Percentiles rank a stretch among this genome's conserved stretches.
Evolutionary conservation across 495 filamentous ascomycete species (phyloP).

Genomic region (Aspergillus haitiensis): DNA sequence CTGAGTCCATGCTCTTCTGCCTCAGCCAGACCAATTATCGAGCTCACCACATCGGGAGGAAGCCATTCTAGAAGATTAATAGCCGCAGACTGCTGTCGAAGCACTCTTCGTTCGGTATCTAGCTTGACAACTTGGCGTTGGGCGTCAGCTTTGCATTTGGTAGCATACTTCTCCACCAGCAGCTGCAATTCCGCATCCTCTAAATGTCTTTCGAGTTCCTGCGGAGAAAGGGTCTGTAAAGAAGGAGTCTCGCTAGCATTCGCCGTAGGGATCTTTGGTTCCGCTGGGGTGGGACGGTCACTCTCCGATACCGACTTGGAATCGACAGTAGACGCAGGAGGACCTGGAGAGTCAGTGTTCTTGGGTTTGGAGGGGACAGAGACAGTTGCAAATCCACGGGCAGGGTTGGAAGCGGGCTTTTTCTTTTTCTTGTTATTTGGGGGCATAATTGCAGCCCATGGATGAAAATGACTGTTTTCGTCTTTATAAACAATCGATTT

Average conservation of each 20-base stretch:
- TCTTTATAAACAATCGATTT: background rate
- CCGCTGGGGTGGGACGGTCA: slow-evolving; percentile 37
- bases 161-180: slow-evolving; percentile 75
- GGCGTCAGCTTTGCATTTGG: slow-evolving; percentile 67
- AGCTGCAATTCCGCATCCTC: slow-evolving; percentile 80
- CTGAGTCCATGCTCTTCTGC: slow-evolving; percentile 43
- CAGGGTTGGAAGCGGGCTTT: slow-evolving; percentile 79
- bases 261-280: slow-evolving; percentile 23
- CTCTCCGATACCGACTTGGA: slow-evolving; percentile 44
- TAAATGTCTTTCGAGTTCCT: slow-evolving; percentile 80
- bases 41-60: slow-evolving; percentile 72
- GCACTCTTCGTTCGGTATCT: slow-evolving; percentile 74
- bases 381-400: slow-evolving; percentile 88
- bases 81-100: slow-evolving; percentile 69
- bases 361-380: slow-evolving; percentile 78
- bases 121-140: slow-evolving; percentile 67
- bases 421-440: slow-evolving; percentile 82
- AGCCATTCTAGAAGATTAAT: slow-evolving; percentile 77
- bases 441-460: slow-evolving; percentile 55
- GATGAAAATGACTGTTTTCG: background rate
- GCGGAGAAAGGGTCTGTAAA: slow-evolving; percentile 63
- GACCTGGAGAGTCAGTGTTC: slow-evolving; percentile 30
- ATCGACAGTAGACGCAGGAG: slow-evolving; percentile 31
- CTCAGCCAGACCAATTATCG: slow-evolving; percentile 60
- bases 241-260: slow-evolving; percentile 28